Evolutionary conservation across 2,329 filamentous ascomycete species (phyloP), one percentile per base, ranked within the genome.

Genomic region (Sporothrix euskadiensis): DNA sequence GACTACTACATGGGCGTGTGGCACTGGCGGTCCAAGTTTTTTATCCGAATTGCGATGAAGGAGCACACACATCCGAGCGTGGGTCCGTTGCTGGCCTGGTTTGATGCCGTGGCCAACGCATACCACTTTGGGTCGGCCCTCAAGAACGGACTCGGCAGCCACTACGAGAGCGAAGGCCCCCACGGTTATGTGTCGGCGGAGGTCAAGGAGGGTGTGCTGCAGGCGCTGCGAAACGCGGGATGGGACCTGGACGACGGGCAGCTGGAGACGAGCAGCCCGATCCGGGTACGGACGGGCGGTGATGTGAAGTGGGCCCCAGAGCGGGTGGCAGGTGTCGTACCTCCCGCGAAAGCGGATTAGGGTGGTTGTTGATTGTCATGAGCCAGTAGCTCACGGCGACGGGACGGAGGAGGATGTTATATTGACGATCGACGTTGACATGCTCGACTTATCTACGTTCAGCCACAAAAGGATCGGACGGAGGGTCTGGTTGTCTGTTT

Each of bases 181-280:
- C 77, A 81, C 66, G 81, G 81, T 10, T 81, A 84, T 66, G 88
- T 91, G 79, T 81, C 80, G 79, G 74, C 77, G 7, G 81, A 82
- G 65, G 79, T 81, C 72, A 82, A 82, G 76, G 71, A 76, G 39
- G 75, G 75, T 1, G 75, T 82, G 9, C 78, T 82, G 65, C 82
- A 75, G 77, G 81, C 78, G 79, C 84, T 83, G 73, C 82, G 71
- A 75, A 80, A 75, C 76, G 81, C 75, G 75, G 91, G 91, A 0
- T 94, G 92, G 92, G 88, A 94, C 81, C 77, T 92, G 65, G 83
- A 88, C 73, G 85, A 84, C 69, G 85, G 85, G 54, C 90, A 89
- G 6, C 82, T 94, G 77, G 91, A 94, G 83, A 94, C 91, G 22
- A 84, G 82, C 74, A 83, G 87, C 65, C 89, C 82, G 1, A 77